These are phyloP conservation scores for Arabidopsis hybrid DNA, from an alignment of 441 rosid species.

Conservation along the genomic window DNA sequence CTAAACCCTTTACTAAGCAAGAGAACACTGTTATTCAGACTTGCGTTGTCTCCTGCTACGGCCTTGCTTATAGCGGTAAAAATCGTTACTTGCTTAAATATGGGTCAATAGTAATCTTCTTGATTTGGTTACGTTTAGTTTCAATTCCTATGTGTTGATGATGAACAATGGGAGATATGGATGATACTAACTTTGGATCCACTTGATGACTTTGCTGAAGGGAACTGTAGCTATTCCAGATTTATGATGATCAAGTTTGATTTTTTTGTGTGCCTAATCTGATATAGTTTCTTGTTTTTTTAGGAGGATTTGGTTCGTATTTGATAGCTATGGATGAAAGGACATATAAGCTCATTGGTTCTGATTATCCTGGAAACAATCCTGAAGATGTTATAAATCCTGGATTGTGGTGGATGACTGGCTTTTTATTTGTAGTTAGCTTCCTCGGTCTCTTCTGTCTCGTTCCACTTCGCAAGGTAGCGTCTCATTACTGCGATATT, in stretches of 20 bases:
- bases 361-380: constrained; percentile 77
- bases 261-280: not conserved
- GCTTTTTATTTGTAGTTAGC: constrained; percentile 77
- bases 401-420: constrained; percentile 83
- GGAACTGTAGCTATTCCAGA: too few species aligned
- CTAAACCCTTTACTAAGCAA: constrained; percentile 75
- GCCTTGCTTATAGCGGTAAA: constrained; percentile 79
- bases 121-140: too few species aligned
- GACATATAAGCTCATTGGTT: constrained; percentile 76
- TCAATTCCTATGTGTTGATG: too few species aligned
- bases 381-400: constrained; percentile 72
- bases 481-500: not conserved
- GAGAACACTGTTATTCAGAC: constrained; percentile 88
- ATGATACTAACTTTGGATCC: too few species aligned
- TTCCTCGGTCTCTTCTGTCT: constrained; percentile 84
- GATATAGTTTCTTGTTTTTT: not conserved
- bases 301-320: constrained; percentile 87
- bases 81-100: not conserved
- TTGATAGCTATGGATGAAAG: constrained; percentile 78
- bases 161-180: too few species aligned
- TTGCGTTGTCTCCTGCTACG: constrained; percentile 84
- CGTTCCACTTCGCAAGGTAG: constrained; percentile 82
- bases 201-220: too few species aligned
- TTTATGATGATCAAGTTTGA: too few species aligned
- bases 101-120: not conserved